A percentile compares a stretch with the other conserved stretches of the same genome.
phyloP scores from a whole-genome alignment of 129 eudicot species.

The Flaveria trinervia region DNA sequence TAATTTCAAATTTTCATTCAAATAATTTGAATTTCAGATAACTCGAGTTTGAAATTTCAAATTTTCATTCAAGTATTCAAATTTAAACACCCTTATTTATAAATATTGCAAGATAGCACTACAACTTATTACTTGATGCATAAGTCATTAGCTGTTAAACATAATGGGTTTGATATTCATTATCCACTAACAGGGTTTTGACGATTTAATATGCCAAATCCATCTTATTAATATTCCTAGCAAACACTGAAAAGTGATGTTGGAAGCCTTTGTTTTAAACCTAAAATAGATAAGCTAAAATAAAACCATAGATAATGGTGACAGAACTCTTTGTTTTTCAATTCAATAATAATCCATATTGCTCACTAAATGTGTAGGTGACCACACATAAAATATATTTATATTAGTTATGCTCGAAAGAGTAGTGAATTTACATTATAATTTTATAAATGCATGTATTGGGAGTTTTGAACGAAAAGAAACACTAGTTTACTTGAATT shows the following conservation, averaged over 20 bases:
- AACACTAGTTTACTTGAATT: background rate
- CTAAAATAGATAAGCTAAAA: slow-evolving; percentile 14
- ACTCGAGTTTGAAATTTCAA: no score
- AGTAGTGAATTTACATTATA: no score
- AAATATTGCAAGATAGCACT: background rate
- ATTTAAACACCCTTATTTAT: background rate
- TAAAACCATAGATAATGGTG: background rate
- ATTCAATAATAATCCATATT: background rate
- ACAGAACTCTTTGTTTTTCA: background rate
- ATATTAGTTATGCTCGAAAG: no score
- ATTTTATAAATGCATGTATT: background rate
- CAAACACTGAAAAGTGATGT: background rate
- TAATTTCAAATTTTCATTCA: no score
- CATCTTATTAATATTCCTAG: background rate
- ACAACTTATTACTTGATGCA: background rate
- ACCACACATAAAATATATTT: background rate
- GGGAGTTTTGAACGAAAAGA: background rate
- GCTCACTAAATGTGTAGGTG: background rate
- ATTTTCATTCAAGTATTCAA: no score
- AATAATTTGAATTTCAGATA: no score
- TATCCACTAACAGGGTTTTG: background rate
- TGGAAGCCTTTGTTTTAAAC: background rate
- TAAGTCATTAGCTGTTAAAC: background rate
- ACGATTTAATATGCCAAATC: background rate
- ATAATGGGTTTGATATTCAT: slow-evolving; percentile 13